Evolutionary conservation across 1,284 basidiomycete genomes (phyloP).

Genomic region (Cerioporus squamosus): DNA sequence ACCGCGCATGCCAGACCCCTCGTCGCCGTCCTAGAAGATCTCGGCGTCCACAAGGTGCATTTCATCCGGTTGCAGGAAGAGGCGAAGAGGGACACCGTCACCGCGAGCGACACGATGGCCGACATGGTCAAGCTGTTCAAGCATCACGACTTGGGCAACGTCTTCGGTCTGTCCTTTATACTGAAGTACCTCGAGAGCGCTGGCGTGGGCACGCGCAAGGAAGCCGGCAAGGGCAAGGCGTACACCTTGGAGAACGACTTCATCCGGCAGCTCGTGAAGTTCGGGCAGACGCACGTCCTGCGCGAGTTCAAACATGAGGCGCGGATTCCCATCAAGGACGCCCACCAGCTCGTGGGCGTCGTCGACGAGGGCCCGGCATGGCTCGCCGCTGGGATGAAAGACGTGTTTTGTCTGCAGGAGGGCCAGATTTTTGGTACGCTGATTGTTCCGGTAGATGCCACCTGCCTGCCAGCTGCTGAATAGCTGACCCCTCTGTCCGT

Average conservation of each 20-base stretch:
- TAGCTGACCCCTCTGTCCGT: not conserved
- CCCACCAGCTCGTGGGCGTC: conserved; percentile 74
- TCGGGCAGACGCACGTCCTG: conserved; percentile 63
- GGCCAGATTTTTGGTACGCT: conserved; percentile 65
- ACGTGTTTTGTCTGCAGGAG: conserved; percentile 55
- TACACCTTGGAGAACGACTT: conserved; percentile 40
- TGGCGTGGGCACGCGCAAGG: conserved; percentile 49
- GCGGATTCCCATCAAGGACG: conserved; percentile 66
- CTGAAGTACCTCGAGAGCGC: conserved; percentile 53
- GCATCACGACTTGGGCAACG: conserved; percentile 54
- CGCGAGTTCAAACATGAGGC: conserved; percentile 75
- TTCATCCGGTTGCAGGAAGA: conserved; percentile 59
- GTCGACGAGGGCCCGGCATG: conserved; percentile 78
- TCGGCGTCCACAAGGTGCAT: conserved; percentile 55
- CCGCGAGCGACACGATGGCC: conserved; percentile 55
- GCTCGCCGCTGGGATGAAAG: conserved; percentile 45
- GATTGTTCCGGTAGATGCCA: too few relatives aligned
- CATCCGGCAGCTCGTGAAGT: conserved; percentile 51
- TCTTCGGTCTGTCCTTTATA: conserved; percentile 53
- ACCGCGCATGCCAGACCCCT: conserved; percentile 49
- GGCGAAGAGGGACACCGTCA: conserved; percentile 54
- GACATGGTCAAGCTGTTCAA: conserved; percentile 51
- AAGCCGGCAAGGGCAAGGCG: conserved; percentile 26
- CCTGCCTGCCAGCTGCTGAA: not conserved
- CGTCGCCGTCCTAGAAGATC: conserved; percentile 72